Conservation (phyloP, 2,329 filamentous ascomycete species). For the Paecilomyces fulvus region DNA sequence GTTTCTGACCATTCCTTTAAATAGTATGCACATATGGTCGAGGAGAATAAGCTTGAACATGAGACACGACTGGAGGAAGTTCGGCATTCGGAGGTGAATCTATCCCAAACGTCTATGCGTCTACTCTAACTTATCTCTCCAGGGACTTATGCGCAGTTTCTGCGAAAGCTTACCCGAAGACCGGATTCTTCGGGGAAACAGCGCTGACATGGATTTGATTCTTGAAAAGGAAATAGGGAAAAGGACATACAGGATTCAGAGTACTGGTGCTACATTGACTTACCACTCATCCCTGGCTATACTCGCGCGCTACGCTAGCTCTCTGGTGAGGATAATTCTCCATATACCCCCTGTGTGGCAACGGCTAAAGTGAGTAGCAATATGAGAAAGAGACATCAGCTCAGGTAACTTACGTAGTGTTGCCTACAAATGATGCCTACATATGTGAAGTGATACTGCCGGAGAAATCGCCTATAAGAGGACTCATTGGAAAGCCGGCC, state of each 20-base stretch:
- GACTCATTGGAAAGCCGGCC: slow-evolving; percentile 54
- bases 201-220: slow-evolving; percentile 49
- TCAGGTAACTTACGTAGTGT: slow-evolving; percentile 55
- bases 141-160: slow-evolving; percentile 60
- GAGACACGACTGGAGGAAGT: slow-evolving; percentile 51
- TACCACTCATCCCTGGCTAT: slow-evolving; percentile 65
- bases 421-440: slow-evolving; percentile 50
- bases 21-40: slow-evolving; percentile 72
- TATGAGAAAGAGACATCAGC: slow-evolving; percentile 40
- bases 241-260: slow-evolving; percentile 51
- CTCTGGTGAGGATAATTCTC: slow-evolving; percentile 41
- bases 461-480: slow-evolving; percentile 60
- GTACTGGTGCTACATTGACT: slow-evolving; percentile 69
- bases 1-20: slow-evolving; percentile 1
- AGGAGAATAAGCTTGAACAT: slow-evolving; percentile 57
- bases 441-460: slow-evolving; percentile 74
- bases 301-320: slow-evolving; percentile 64
- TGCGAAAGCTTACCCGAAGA: slow-evolving; percentile 68
- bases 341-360: background rate
- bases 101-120: background rate
- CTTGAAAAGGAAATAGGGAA: slow-evolving; percentile 45
- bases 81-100: slow-evolving; percentile 36
- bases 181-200: slow-evolving; percentile 55
- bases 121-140: background rate
- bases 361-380: slow-evolving; percentile 22